These are phyloP conservation scores for Petunia hybrid DNA, from an alignment of 305 asterid species.

Conservation along the genomic window DNA sequence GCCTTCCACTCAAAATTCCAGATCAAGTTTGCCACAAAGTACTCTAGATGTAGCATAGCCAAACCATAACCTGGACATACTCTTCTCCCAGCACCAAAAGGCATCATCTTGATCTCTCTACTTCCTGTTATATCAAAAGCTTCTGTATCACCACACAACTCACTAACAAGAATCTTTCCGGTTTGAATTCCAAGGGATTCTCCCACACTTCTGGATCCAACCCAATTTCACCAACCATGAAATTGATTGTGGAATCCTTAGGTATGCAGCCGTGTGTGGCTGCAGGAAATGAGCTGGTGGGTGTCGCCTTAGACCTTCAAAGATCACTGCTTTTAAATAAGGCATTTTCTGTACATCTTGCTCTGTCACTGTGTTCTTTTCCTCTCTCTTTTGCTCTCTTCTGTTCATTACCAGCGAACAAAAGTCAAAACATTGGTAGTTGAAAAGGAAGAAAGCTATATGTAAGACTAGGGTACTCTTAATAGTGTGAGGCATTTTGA, in stretches of 20 bases:
- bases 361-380: slow-evolving; percentile 47
- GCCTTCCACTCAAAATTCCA: slow-evolving; percentile 34
- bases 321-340: slow-evolving; percentile 76
- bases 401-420: neutral
- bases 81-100: slow-evolving; percentile 40
- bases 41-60: slow-evolving; percentile 37
- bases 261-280: slow-evolving; percentile 70
- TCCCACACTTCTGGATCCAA: slow-evolving; percentile 86
- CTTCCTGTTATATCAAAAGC: slow-evolving; percentile 62
- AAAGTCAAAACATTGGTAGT: no score
- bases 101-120: slow-evolving; percentile 37
- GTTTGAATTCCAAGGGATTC: slow-evolving; percentile 81
- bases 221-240: slow-evolving; percentile 84
- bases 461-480: no score
- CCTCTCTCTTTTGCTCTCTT: neutral
- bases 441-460: no score
- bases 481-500: no score
- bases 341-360: slow-evolving; percentile 67
- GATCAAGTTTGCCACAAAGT: slow-evolving; percentile 36
- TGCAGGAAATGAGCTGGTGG: slow-evolving; percentile 87
- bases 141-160: slow-evolving; percentile 10
- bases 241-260: slow-evolving; percentile 56
- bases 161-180: slow-evolving; percentile 64
- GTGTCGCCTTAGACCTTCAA: slow-evolving; percentile 78
- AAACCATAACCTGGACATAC: slow-evolving; percentile 35